Evolutionary conservation across 371 early-diverging fungal genomes (phyloP), one percentile per base, ranked within the genome.

Genomic region (Mortierella sp.): DNA sequence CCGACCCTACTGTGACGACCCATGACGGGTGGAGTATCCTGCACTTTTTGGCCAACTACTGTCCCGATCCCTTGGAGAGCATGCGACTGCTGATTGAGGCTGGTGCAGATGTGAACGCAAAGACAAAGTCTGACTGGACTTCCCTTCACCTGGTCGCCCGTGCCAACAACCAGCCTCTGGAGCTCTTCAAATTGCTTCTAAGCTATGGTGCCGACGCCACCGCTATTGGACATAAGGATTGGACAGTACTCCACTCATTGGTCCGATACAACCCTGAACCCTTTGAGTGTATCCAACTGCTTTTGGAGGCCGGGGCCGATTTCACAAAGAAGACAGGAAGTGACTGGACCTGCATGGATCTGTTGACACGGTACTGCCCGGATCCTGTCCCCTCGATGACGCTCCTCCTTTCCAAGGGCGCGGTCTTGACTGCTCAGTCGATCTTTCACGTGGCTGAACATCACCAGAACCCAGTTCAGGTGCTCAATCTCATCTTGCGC

Each of bases 261-360:
- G 84, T 84, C 0, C 81, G 84, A 26, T 84, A 84, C 42, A 80
- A 84, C 45, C 79, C 78, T 0, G 84, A 80, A 57, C 84, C 84
- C 5, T 84, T 73, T 47, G 84, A 84, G 44, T 84, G 84, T 44
- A 84, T 84, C 11, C 78, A 80, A 44, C 45, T 84, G 11, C 74
- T 84, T 31, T 47, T 84, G n/a, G 81, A 84, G 16, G 81, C 81
- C 0, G 84, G 81, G 1, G 84, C 84, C 10, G 84, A 84, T 60
- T 84, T 81, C 21, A 78, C 81, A 4, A 80, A 81, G 45, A 84
- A 84, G 72, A 84, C 84, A 21, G 84, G 78, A 44, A 81, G 84
- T 57, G 84, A 84, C 42, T 84, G 84, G 84, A 84, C 84, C 4
- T 84, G 84, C 57, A 84, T 84, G 84, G 84, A 84, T 73, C 79